These are phyloP conservation scores for Capsella rubella DNA, from an alignment of 441 rosid species.

Conservation along the genomic window DNA sequence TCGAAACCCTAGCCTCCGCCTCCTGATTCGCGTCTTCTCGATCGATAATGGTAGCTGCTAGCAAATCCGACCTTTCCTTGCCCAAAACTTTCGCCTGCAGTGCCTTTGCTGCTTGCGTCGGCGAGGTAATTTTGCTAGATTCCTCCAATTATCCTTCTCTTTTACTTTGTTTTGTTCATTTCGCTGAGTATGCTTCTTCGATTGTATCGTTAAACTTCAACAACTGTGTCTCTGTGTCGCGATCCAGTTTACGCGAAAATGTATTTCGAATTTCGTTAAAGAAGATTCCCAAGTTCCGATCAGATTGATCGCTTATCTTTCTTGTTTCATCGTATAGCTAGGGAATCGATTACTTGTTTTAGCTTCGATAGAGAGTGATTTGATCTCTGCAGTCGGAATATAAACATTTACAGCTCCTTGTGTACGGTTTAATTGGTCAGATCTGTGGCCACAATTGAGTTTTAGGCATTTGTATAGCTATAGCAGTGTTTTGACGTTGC, in stretches of 20 bases:
- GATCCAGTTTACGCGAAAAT: constrained; percentile 20
- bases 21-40: constrained; percentile 1
- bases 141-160: not conserved
- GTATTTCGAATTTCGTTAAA: not conserved
- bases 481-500: not conserved
- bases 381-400: not conserved
- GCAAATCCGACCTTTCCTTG: constrained; percentile 83
- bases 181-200: constrained; percentile 7
- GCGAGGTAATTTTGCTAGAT: constrained; percentile 62
- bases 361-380: constrained; percentile 1
- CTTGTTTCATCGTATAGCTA: constrained; percentile 14
- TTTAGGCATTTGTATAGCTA: not conserved
- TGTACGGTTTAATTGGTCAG: constrained; percentile 8
- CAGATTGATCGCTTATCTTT: constrained; percentile 12
- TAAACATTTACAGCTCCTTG: not conserved
- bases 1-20: constrained; percentile 31
- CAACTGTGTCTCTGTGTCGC: not conserved
- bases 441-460: constrained; percentile 20
- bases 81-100: constrained; percentile 83
- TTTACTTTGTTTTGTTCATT: too few relatives aligned
- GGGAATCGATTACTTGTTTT: too few relatives aligned
- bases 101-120: constrained; percentile 95
- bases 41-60: constrained; percentile 76
- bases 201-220: not conserved
- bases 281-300: not conserved